Conservation (phyloP, 257 asterid genomes). For the Sherardia arvensis region DNA sequence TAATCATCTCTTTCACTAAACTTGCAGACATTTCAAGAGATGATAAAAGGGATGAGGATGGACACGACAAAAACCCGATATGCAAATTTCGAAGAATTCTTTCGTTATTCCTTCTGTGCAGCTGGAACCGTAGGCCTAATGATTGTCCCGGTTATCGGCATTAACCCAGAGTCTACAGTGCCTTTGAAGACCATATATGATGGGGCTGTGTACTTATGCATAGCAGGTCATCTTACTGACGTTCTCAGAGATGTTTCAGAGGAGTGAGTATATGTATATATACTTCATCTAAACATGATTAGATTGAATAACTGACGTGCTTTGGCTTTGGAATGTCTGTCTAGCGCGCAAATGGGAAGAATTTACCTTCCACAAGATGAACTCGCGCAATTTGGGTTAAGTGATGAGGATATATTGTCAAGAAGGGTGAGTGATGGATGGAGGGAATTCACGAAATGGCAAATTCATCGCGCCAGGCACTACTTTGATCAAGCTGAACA, state of each 20-base stretch:
- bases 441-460: constrained; percentile 80
- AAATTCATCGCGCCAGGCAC: constrained; percentile 60
- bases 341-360: constrained; percentile 67
- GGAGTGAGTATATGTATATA: constrained; percentile 37
- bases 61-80: constrained; percentile 55
- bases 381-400: constrained; percentile 45
- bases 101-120: constrained; percentile 59
- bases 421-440: constrained; percentile 48
- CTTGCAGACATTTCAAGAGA: constrained; percentile 64
- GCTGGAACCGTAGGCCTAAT: constrained; percentile 82
- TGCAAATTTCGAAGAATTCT: constrained; percentile 53
- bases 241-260: constrained; percentile 80
- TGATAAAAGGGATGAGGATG: constrained; percentile 95
- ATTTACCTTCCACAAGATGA: constrained; percentile 84
- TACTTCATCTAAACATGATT: too few relatives aligned
- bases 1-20: not conserved
- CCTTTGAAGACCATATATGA: constrained; percentile 45
- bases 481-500: constrained; percentile 63
- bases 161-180: constrained; percentile 52
- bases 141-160: constrained; percentile 89
- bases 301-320: too few relatives aligned
- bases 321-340: not conserved
- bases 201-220: constrained; percentile 54
- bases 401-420: constrained; percentile 54
- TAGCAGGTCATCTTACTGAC: constrained; percentile 69